phyloP scores from a whole-genome alignment of 1,284 basidiomycete species.

The Marasmius tenuissimus region DNA sequence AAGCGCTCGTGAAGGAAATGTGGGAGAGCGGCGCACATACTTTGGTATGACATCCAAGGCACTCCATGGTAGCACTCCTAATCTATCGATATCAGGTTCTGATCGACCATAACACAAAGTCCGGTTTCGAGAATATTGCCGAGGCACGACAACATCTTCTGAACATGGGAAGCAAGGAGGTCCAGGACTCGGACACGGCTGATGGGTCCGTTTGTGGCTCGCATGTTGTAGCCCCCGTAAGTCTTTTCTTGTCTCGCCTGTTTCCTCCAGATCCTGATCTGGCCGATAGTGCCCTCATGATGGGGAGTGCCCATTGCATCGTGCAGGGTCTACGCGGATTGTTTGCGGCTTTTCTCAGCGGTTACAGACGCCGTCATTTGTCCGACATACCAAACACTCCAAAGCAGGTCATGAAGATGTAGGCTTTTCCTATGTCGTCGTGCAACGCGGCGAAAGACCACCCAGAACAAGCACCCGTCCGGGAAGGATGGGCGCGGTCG shows the following conservation, averaged over 20 bases:
- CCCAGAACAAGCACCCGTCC: constrained; percentile 35
- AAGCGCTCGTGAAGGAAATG: constrained; percentile 76
- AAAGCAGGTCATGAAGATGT: constrained; percentile 82
- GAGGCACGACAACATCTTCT: constrained; percentile 83
- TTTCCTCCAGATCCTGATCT: constrained; percentile 14
- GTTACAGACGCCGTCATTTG: constrained; percentile 82
- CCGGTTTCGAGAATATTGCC: constrained; percentile 83
- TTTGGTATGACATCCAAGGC: constrained; percentile 49
- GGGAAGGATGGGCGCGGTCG: constrained; percentile 70
- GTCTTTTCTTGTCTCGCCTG: constrained; percentile 25
- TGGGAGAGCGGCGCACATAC: constrained; percentile 88
- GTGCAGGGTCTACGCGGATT: constrained; percentile 48
- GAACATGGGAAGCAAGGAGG: constrained; percentile 60
- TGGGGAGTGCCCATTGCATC: constrained; percentile 74
- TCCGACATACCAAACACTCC: constrained; percentile 86
- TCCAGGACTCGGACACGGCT: constrained; percentile 42
- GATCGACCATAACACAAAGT: constrained; percentile 80
- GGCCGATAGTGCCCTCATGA: constrained; percentile 86
- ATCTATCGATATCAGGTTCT: constrained; percentile 55
- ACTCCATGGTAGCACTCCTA: not conserved
- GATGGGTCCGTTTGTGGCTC: constrained; percentile 49
- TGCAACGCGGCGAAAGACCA: constrained; percentile 79
- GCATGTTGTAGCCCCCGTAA: constrained; percentile 82
- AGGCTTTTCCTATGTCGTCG: constrained; percentile 89
- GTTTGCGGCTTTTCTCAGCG: constrained; percentile 88